Evolutionary conservation across 164 flowering plant species (phyloP).

Genomic region (Chimonanthus salicifolius): DNA sequence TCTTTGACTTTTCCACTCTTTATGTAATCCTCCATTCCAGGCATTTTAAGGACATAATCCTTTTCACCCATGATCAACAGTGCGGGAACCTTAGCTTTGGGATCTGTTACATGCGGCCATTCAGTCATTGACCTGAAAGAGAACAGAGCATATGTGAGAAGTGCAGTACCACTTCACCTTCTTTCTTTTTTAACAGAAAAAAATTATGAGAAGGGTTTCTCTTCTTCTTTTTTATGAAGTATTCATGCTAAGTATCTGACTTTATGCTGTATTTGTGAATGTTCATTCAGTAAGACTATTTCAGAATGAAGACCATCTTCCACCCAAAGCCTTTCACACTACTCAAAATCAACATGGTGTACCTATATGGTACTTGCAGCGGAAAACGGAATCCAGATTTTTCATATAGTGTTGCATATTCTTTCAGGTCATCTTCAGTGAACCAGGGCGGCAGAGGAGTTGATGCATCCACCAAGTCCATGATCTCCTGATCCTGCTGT

Average conservation of each 20-base stretch:
- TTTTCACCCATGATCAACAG: slow-evolving; percentile 41
- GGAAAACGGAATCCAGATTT: slow-evolving; percentile 52
- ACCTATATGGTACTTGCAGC: slow-evolving; percentile 46
- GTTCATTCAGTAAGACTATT: no score
- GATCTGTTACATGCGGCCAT: slow-evolving; percentile 11
- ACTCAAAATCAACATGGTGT: background rate
- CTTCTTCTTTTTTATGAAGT: no score
- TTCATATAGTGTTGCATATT: slow-evolving; percentile 36
- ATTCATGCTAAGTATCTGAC: no score
- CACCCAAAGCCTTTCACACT: no score
- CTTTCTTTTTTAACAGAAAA: no score
- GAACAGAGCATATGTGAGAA: background rate
- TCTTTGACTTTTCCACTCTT: slow-evolving; percentile 31
- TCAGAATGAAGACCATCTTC: no score
- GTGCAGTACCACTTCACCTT: background rate
- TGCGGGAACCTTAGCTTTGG: slow-evolving; percentile 29
- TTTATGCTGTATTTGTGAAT: no score
- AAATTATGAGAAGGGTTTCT: no score
- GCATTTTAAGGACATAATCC: slow-evolving; percentile 40
- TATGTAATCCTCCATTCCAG: slow-evolving; percentile 41
- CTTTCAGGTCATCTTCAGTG: slow-evolving; percentile 42
- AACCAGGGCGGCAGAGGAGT: slow-evolving; percentile 56
- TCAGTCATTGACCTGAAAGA: slow-evolving; percentile 19
- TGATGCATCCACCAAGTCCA: slow-evolving; percentile 52
- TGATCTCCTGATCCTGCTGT: slow-evolving; percentile 36